phyloP scores from a whole-genome alignment of 2,329 filamentous ascomycete genomes.

The Huntiella omanensis region DNA sequence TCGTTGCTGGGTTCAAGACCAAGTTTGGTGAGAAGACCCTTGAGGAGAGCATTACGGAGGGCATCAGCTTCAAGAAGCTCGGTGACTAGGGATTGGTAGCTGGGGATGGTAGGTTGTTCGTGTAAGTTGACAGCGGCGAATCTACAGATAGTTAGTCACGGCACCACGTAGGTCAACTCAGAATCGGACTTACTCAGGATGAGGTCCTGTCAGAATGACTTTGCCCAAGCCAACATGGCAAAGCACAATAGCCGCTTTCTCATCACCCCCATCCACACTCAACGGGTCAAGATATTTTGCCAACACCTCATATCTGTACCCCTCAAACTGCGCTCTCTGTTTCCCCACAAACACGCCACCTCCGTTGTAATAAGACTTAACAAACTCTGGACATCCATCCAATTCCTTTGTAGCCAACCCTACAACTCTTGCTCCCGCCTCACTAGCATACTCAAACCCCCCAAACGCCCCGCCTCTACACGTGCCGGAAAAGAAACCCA shows the following conservation, averaged over 20 bases:
- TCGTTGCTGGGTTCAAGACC: constrained; percentile 61
- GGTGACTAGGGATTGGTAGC: constrained; percentile 52
- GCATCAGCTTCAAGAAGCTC: constrained; percentile 50
- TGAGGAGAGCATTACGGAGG: constrained; percentile 54
- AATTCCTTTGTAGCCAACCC: constrained; percentile 44
- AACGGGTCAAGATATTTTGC: constrained; percentile 61
- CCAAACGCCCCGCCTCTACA: constrained; percentile 75
- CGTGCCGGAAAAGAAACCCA: constrained; percentile 72
- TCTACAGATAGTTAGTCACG: constrained; percentile 25
- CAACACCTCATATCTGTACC: constrained; percentile 47
- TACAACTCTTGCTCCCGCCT: constrained; percentile 60
- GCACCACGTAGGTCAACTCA: background rate
- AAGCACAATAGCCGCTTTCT: constrained; percentile 63
- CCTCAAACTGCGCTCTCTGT: constrained; percentile 18
- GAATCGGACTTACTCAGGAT: constrained; percentile 52
- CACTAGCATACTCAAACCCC: constrained; percentile 81
- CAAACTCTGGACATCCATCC: constrained; percentile 35
- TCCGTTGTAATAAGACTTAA: constrained; percentile 79
- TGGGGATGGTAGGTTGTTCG: constrained; percentile 43
- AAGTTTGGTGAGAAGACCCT: constrained; percentile 59
- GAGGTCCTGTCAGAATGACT: constrained; percentile 66
- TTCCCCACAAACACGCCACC: constrained; percentile 85
- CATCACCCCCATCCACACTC: constrained; percentile 55
- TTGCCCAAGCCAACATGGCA: constrained; percentile 66
- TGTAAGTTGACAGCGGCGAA: constrained; percentile 68